Base-by-base conservation (phyloP, 83 land plant species). In the Picea abies region DNA sequence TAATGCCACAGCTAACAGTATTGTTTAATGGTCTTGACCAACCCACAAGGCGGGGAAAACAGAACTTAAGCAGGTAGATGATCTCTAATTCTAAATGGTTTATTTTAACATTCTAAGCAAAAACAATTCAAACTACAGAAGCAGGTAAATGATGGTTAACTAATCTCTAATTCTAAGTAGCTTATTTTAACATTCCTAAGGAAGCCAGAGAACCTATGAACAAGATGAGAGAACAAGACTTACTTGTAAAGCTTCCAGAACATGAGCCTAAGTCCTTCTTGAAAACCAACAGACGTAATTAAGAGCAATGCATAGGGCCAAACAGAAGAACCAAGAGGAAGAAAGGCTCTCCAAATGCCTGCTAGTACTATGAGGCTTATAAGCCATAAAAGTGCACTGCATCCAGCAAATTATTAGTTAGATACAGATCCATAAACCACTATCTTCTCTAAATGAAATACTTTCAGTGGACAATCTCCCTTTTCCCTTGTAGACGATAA, bases 361-460 rank as follows among this genome's bases (percentile, higher is more conserved):
- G 98, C 90, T n/a, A 94, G 83, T 10, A 90, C 56, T 10, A 97
- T 94, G 79, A 97, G 82, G 80, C 94, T 93, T 68, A 95, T 87
- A 32, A 97, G 98, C 99, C 99, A 97, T 12, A 93, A 61, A 79
- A 97, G 82, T 26, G 97, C 89, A 82, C 99, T 97, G 93, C 89
- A 90, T 6, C 32, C 44, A 83, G 25, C 66, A 75, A 11, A 3
- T 83, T 78, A 56, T 58, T 78, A 60, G 63, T 56, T 11, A 23
- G 22, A 58, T 22, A 41, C 11, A 44, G 26, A 26, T 72, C 76
- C 25, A 41, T 39, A 39, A 72, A 72, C 25, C 70, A 29, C 0
- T 25, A 52, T 67, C 26, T 2, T 26, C 70, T 67, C 70, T 67
- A 67, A 29, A 12, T 67, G 14, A 67, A 67, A 52, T 52, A 52